Evolutionary conservation across 192 early-diverging fungal species (phyloP), one percentile per base, ranked within the genome.

Genomic region (Diversispora eburnea): DNA sequence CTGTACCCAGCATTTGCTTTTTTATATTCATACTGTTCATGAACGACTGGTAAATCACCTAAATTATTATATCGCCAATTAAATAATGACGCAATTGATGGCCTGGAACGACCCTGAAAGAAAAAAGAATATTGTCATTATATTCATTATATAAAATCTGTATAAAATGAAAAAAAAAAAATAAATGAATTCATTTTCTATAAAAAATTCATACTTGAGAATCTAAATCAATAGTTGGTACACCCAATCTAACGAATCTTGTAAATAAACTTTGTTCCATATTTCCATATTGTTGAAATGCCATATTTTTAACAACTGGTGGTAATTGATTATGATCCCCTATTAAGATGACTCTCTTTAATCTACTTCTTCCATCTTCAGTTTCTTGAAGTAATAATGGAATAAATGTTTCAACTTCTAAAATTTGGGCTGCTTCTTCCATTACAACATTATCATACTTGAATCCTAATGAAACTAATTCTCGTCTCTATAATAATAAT

Each of bases 241-340:
- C 97, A 25, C 95, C 96, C 45, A 99, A 79, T 2, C 94, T 88
- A 4, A 99, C 87, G 73, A 98, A 87, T 3, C 98, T 85, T 4
- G 93, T 84, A 78, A 99, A 99, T 79, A 99, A 79, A 69, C 89
- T 91, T 83, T 99, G 96, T 78, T 97, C 96, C 93, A 99, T 89
- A 74, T 95, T 93, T 58, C 89, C 90, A 74, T 92, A 95, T 59
- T 88, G 83, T 70, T 91, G 90, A 77, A 98, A 89, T 0, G 91
- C 93, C 55, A 80, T 80, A 77, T 91, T 94, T 81, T 95, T 91
- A 8, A 99, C 96, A 10, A 99, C 94, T 33, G 97, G 98, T 19
- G 96, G 97, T 39, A 99, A 79, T 76, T 99, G 98, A 76, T 97
- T 88, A 77, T 98, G 97, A 78, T 99, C 98, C 43, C 98, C 98